These are phyloP conservation scores for Coemansia sp. DNA, from an alignment of 192 early-diverging fungal genomes.

Conservation along the genomic window DNA sequence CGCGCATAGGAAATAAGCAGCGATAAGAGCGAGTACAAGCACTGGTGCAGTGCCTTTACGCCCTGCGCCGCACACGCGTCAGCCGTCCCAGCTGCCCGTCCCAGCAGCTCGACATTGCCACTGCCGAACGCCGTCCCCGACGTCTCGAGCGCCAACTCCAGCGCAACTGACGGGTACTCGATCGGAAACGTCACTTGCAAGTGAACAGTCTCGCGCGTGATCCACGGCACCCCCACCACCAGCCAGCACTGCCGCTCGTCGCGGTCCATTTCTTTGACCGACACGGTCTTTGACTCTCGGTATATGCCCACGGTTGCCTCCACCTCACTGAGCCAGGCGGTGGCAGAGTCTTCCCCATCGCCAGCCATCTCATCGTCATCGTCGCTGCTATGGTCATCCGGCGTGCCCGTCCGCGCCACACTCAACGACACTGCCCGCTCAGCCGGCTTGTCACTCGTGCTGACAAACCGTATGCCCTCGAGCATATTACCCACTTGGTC, in stretches of 20 bases:
- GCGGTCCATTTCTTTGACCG: slow-evolving; percentile 3
- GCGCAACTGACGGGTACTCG: slow-evolving; percentile 26
- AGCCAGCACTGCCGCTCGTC: slow-evolving; percentile 23
- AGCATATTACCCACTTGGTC: slow-evolving; percentile 16
- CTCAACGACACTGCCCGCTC: not conserved
- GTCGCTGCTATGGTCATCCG: slow-evolving; percentile 50
- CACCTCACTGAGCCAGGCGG: slow-evolving; percentile 21
- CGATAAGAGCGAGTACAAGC: slow-evolving; percentile 29
- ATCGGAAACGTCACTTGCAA: slow-evolving; percentile 24
- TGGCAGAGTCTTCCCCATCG: not conserved
- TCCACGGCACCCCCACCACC: slow-evolving; percentile 34
- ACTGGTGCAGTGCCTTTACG: slow-evolving; percentile 26
- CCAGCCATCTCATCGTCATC: slow-evolving; percentile 30
- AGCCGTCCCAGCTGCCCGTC: slow-evolving; percentile 10
- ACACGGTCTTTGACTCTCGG: slow-evolving; percentile 14
- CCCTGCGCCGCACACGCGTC: slow-evolving; percentile 30
- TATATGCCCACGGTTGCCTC: slow-evolving; percentile 15
- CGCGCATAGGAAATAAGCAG: slow-evolving; percentile 23
- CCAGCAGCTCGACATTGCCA: not conserved
- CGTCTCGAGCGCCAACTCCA: slow-evolving; percentile 14
- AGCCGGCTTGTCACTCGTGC: not conserved
- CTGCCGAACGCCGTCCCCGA: slow-evolving; percentile 11
- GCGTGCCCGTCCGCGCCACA: slow-evolving; percentile 15
- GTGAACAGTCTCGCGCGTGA: slow-evolving; percentile 27
- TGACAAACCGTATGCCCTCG: slow-evolving; percentile 17